A percentile compares a stretch with the other conserved stretches of the same genome.
phyloP scores from a whole-genome alignment of 2,329 filamentous ascomycete genomes.

The Fusarium sp. region DNA sequence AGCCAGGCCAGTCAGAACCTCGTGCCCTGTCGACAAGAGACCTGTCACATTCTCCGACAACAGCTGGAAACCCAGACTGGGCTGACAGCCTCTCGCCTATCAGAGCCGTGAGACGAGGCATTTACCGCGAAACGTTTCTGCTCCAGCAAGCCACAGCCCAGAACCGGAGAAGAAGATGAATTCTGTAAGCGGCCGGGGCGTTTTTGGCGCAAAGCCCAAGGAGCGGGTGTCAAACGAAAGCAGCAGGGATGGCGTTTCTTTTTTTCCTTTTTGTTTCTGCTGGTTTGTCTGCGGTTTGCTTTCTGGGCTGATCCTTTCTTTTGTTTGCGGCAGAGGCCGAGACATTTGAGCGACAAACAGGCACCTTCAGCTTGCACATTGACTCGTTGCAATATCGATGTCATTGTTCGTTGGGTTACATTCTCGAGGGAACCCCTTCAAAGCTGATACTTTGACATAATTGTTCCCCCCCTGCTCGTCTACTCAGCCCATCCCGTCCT shows the following conservation, averaged over 20 bases:
- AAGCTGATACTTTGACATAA: no score
- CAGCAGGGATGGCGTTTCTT: background rate
- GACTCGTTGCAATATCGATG: background rate
- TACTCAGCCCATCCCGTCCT: conserved; percentile 10
- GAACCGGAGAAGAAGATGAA: background rate
- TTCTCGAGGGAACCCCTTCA: no score
- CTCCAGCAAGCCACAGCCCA: background rate
- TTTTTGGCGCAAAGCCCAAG: background rate
- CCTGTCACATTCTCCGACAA: background rate
- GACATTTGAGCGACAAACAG: background rate
- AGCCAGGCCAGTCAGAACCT: background rate
- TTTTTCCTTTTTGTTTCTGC: background rate
- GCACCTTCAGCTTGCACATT: background rate
- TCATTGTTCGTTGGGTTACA: no score
- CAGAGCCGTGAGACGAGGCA: background rate
- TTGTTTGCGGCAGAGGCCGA: background rate
- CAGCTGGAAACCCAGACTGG: background rate
- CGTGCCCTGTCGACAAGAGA: background rate
- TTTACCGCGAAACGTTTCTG: background rate
- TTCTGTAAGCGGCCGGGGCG: background rate
- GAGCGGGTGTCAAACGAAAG: no score
- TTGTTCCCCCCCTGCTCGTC: background rate
- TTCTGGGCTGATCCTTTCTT: no score
- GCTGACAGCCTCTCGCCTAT: background rate
- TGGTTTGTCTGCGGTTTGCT: no score